phyloP scores from a whole-genome alignment of 257 asterid genomes.

The Solanum lycopersicoides region DNA sequence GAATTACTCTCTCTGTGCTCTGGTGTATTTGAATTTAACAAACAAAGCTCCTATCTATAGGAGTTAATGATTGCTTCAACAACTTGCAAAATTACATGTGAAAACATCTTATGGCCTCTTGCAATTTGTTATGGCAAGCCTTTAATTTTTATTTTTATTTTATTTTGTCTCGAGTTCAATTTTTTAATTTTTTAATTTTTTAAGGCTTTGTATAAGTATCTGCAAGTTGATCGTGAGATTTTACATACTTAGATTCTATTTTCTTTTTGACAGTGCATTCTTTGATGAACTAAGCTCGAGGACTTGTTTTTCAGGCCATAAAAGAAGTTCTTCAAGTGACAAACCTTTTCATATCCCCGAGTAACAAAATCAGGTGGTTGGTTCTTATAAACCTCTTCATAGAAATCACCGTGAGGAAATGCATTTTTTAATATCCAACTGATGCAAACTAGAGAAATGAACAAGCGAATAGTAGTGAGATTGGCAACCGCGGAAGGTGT shows the following conservation, averaged over 20 bases:
- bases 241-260: too few relatives aligned
- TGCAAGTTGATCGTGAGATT: too few relatives aligned
- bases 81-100: not conserved
- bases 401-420: not conserved
- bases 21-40: not conserved
- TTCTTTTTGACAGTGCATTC: too few relatives aligned
- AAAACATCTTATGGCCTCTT: not conserved
- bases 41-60: not conserved
- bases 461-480: not conserved
- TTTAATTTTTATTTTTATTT: too few relatives aligned
- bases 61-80: not conserved
- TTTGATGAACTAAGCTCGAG: not conserved
- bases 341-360: not conserved
- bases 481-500: not conserved
- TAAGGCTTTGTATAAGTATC: too few relatives aligned
- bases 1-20: not conserved
- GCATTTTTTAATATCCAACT: not conserved
- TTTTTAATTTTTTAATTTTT: too few relatives aligned
- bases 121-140: not conserved
- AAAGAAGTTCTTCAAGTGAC: not conserved
- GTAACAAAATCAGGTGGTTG: not conserved
- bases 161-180: too few relatives aligned
- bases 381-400: not conserved
- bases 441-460: not conserved
- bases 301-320: not conserved